Evolutionary conservation across 345 rosid species (phyloP).

Genomic region (Rhodamnia rubescens): DNA sequence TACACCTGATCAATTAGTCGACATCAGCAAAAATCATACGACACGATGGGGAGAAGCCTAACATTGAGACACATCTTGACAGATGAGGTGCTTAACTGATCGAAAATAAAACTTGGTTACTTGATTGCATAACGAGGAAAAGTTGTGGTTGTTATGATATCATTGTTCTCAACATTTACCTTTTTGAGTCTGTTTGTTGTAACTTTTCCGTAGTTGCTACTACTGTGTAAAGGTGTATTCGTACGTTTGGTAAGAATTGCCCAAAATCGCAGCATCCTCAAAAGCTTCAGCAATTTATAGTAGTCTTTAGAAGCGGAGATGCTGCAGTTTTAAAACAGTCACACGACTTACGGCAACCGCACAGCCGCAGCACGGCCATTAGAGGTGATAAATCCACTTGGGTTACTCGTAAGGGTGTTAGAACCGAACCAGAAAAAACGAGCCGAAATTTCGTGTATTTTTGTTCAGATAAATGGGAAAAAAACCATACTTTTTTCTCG

Average conservation of each 20-base stretch:
- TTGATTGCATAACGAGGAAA: not conserved
- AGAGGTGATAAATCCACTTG: not conserved
- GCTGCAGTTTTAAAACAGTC: no score
- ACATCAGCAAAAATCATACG: not conserved
- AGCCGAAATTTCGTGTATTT: no score
- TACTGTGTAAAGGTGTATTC: not conserved
- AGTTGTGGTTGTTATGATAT: not conserved
- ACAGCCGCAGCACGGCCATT: not conserved
- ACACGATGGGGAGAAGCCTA: fast-evolving
- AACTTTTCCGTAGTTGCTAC: not conserved
- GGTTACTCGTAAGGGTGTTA: no score
- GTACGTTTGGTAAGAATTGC: not conserved
- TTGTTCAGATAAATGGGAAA: no score
- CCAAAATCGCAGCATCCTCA: not conserved
- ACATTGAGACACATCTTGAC: not conserved
- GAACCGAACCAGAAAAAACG: no score
- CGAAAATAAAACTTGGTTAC: not conserved
- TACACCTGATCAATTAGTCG: no score
- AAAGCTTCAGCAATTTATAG: not conserved
- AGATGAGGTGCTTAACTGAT: not conserved
- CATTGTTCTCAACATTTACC: not conserved
- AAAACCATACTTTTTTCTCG: no score
- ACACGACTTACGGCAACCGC: not conserved
- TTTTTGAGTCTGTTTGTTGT: not conserved
- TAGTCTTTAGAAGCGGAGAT: not conserved